These are phyloP conservation scores for Trichoderma gamsii DNA, from an alignment of 495 filamentous ascomycete species.

Conservation along the genomic window DNA sequence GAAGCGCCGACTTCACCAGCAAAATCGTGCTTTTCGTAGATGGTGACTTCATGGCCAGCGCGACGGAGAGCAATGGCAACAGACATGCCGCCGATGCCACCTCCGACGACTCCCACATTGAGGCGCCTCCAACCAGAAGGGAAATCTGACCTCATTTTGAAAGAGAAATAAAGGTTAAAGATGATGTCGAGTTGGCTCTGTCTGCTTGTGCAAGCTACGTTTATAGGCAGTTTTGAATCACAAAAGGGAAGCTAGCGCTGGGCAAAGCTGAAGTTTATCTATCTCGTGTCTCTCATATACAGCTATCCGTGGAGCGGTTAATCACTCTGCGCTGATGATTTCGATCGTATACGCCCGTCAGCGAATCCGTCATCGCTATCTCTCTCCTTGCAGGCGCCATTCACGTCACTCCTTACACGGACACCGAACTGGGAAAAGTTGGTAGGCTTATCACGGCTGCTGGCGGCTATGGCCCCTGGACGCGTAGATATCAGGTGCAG, in stretches of 20 bases:
- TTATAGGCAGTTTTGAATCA: background rate
- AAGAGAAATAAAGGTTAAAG: background rate
- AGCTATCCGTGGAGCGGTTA: background rate
- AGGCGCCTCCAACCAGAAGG: conserved; percentile 25
- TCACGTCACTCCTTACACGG: background rate
- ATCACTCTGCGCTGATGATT: background rate
- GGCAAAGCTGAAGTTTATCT: conserved; percentile 4
- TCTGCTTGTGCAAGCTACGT: background rate
- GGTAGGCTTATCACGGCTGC: background rate
- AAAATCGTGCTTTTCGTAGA: conserved; percentile 44
- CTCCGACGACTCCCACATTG: conserved; percentile 42
- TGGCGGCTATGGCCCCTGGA: background rate
- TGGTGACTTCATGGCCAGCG: conserved; percentile 42
- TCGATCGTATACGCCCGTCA: background rate
- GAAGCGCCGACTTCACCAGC: conserved; percentile 46
- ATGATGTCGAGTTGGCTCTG: background rate
- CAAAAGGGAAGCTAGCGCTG: background rate
- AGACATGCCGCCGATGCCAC: conserved; percentile 44
- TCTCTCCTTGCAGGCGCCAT: background rate
- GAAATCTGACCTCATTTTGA: background rate
- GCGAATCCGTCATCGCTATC: background rate
- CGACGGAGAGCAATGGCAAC: conserved; percentile 42
- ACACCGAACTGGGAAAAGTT: background rate
- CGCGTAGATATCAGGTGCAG: background rate
- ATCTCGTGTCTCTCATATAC: background rate